Evolutionary conservation across 179 eudicot species (phyloP).

Genomic region (Actinidia chinensis): DNA sequence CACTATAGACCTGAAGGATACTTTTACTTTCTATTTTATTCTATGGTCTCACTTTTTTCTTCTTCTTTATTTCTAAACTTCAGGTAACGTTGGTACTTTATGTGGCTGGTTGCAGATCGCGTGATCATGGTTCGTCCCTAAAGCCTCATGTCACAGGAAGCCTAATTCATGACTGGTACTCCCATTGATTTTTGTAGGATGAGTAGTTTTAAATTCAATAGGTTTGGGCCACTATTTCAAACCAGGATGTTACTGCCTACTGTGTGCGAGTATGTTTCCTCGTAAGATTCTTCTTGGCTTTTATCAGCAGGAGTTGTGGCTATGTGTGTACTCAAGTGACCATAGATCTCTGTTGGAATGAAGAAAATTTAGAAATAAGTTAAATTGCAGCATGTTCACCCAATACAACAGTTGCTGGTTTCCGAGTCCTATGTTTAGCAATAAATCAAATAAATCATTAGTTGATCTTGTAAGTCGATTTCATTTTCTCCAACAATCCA

Average conservation of each 20-base stretch:
- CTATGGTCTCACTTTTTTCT: conserved; percentile 12
- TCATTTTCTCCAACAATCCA: not conserved
- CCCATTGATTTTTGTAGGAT: conserved; percentile 10
- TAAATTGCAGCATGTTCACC: not conserved
- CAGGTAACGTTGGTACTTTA: conserved; percentile 79
- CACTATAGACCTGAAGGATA: not conserved
- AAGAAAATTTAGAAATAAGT: not conserved
- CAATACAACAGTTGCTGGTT: not conserved
- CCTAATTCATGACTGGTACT: conserved; percentile 82
- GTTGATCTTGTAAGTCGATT: not conserved
- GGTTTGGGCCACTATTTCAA: not conserved
- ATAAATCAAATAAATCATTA: not conserved
- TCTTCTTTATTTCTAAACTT: conserved; percentile 18
- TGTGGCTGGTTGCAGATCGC: conserved; percentile 59
- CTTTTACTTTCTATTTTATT: conserved; percentile 5
- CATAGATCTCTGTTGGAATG: not conserved
- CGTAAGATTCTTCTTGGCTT: not conserved
- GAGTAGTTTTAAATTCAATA: not conserved
- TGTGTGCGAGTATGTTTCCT: not conserved
- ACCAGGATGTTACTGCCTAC: not conserved
- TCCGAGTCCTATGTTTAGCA: too few species aligned
- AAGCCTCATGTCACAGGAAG: conserved; percentile 84
- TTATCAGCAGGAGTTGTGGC: not conserved
- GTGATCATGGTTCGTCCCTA: conserved; percentile 73
- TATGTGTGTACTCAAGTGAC: not conserved